Evolutionary conservation across 257 asterid species (phyloP).

Genomic region (Perilla frutescens): DNA sequence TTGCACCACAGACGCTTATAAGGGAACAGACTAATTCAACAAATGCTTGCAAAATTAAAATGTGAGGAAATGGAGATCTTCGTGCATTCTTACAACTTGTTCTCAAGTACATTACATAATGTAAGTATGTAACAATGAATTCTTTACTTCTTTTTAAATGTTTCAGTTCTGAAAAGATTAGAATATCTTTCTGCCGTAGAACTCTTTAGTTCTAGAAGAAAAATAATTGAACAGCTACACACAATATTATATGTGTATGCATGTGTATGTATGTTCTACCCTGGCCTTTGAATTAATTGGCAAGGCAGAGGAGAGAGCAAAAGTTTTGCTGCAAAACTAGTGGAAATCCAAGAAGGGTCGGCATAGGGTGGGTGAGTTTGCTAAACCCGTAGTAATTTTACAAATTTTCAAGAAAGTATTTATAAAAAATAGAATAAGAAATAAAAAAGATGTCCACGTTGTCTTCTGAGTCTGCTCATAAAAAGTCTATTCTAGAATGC

Average conservation of each 20-base stretch:
- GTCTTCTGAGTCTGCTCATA: background rate
- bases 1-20: slow-evolving; percentile 8
- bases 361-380: too few species aligned
- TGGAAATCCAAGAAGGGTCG: too few species aligned
- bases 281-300: background rate
- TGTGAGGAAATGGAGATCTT: too few species aligned
- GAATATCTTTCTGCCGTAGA: background rate
- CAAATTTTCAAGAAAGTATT: background rate
- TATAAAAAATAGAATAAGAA: background rate
- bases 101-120: background rate
- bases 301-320: too few species aligned
- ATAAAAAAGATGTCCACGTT: background rate
- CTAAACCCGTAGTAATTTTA: too few species aligned
- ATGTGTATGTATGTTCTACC: background rate
- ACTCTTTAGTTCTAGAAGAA: background rate
- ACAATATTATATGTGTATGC: too few species aligned
- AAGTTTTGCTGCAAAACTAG: too few species aligned
- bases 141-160: background rate
- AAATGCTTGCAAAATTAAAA: background rate
- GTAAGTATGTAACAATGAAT: background rate
- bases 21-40: slow-evolving; percentile 14
- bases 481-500: background rate
- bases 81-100: background rate
- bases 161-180: background rate
- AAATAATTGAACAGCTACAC: background rate